Evolutionary conservation across 495 filamentous ascomycete species (phyloP), one percentile per base, ranked within the genome.

Genomic region (Xylaria curta): DNA sequence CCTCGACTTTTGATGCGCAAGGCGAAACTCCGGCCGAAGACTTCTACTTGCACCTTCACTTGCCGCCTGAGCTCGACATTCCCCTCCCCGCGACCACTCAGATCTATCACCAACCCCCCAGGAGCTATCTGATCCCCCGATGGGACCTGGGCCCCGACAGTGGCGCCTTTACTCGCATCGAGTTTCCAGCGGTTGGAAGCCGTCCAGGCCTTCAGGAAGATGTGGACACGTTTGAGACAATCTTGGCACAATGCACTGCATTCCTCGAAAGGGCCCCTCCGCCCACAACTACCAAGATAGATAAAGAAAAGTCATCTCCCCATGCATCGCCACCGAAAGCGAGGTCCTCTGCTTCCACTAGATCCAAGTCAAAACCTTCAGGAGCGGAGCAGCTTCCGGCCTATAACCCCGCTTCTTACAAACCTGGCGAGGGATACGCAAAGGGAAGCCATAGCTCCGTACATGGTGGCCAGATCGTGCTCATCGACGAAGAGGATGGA

Each of bases 161-260:
- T 72, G 94, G 93, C 70, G 93, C 94, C 10, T 98, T 98, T 76
- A 97, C 94, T 38, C 87, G 93, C 40, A 93, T 98, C 74, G 91
- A 97, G 78, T 97, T 98, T 72, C 94, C 94, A 2, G 78, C 86
- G 5, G 85, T 93, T 12, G 93, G 93, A 13, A 86, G 84, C 62
- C 85, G 87, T 44, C 89, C 88, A 66, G 90, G 91, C 33, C 89
- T 91, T 3, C 94, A 98, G 81, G 94, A 98, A 76, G 94, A 98
- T 80, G 86, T 97, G 33, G 94, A 98, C 79, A 98, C 94, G 0
- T 98, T 98, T 76, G 94, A 98, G 84, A 97, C 94, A 3, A 98
- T 98, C 67, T 86, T 98, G 49, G 94, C 94, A 36, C 94, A 98
- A 81, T 98, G 94, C 79, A 98, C 94, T 15, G 94, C 94, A 0